A percentile compares a stretch with the other conserved stretches of the same genome.
Conservation (phyloP, 345 rosid species). For the Eucalyptus tenuipes region DNA sequence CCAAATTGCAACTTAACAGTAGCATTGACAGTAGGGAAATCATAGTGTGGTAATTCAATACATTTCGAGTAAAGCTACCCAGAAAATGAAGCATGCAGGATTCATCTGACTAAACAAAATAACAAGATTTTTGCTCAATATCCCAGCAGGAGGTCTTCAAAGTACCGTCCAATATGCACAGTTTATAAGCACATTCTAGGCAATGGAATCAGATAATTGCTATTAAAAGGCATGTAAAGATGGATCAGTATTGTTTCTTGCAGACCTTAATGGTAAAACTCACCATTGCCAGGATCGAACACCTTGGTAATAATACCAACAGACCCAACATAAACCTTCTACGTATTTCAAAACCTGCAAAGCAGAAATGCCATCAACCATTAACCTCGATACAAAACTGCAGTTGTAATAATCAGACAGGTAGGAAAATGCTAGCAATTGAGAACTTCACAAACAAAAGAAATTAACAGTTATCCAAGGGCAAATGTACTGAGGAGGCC, state of each 20-base stretch:
- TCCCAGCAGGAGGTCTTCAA: not conserved
- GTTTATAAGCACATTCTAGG: not conserved
- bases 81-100: not conserved
- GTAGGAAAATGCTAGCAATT: not conserved
- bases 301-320: slow-evolving; percentile 92
- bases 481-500: not conserved
- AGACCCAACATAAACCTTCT: slow-evolving; percentile 98
- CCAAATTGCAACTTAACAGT: not conserved
- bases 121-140: not conserved
- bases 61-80: not conserved
- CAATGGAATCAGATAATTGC: not conserved
- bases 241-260: not conserved
- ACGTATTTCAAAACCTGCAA: slow-evolving; percentile 83
- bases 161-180: not conserved
- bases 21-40: not conserved
- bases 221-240: not conserved
- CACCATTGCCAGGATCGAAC: slow-evolving; percentile 98
- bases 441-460: not conserved
- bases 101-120: not conserved
- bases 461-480: not conserved
- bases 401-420: not conserved
- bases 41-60: not conserved
- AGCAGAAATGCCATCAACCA: not conserved
- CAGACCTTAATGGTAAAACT: slow-evolving; percentile 13
- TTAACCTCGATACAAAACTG: not conserved